These are phyloP conservation scores for Microdochium trichocladiopsis DNA, from an alignment of 2,329 filamentous ascomycete species.

Conservation along the genomic window DNA sequence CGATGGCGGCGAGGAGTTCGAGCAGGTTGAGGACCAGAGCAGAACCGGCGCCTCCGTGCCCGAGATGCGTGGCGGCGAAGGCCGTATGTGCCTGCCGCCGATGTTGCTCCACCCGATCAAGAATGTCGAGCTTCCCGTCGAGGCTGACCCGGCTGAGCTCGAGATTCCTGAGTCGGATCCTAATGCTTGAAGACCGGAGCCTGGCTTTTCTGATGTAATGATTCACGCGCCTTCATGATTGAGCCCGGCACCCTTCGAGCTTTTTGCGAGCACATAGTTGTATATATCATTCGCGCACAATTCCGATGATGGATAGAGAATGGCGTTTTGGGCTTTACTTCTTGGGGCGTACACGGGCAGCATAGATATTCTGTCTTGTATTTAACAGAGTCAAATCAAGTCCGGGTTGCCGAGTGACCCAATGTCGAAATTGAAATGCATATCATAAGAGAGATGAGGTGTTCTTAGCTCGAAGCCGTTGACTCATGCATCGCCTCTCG, in stretches of 20 bases:
- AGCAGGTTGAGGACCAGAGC: constrained; percentile 48
- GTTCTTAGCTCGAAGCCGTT: too few relatives aligned
- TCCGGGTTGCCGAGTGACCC: too few relatives aligned
- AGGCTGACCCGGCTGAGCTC: constrained; percentile 42
- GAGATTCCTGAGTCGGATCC: constrained; percentile 44
- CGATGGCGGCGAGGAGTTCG: constrained; percentile 71
- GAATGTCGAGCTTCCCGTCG: constrained; percentile 60
- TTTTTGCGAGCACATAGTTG: background rate
- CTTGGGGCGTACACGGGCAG: background rate
- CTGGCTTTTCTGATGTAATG: background rate
- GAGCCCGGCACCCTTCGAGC: background rate
- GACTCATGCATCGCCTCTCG: too few relatives aligned
- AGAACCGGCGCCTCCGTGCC: constrained; percentile 40
- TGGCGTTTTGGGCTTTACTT: background rate
- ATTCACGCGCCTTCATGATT: background rate
- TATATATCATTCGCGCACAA: background rate
- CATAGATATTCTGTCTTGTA: background rate
- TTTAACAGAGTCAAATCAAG: too few relatives aligned
- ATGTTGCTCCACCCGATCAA: constrained; percentile 90
- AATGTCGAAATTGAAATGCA: too few relatives aligned
- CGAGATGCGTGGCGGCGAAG: constrained; percentile 61
- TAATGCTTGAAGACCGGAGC: background rate
- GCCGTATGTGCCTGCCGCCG: constrained; percentile 83
- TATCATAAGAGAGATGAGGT: too few relatives aligned
- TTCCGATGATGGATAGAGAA: background rate